Conservation (phyloP, 768 basidiomycete genomes). For the Mycena kentingensis region DNA sequence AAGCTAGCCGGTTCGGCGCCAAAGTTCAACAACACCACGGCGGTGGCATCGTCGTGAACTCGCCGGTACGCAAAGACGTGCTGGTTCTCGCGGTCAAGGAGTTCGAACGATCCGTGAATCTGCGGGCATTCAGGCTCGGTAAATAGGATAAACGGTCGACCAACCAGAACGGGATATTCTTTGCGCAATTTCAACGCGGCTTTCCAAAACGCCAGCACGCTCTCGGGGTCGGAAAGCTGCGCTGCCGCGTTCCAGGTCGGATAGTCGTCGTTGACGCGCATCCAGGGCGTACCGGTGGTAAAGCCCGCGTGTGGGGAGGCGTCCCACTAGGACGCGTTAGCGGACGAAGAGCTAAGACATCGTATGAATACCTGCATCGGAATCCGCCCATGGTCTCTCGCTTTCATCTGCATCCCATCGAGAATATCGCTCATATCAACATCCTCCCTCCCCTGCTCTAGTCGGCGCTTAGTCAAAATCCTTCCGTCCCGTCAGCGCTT, state of each 20-base stretch:
- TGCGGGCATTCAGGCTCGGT: constrained; percentile 21
- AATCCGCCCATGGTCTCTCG: constrained; percentile 69
- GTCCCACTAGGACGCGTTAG: constrained; percentile 51
- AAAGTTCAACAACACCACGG: constrained; percentile 55
- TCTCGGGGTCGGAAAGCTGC: constrained; percentile 50
- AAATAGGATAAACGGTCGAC: neutral
- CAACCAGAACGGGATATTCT: constrained; percentile 55
- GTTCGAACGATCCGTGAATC: constrained; percentile 64
- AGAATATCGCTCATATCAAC: constrained; percentile 66
- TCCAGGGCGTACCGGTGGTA: constrained; percentile 68
- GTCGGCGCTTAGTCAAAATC: constrained; percentile 36
- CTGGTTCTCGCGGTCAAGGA: constrained; percentile 48
- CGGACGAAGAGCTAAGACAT: neutral
- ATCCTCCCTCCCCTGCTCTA: constrained; percentile 36
- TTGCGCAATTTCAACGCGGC: constrained; percentile 55
- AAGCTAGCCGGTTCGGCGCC: constrained; percentile 28
- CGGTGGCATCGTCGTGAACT: constrained; percentile 34
- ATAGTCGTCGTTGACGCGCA: constrained; percentile 74
- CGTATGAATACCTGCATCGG: constrained; percentile 59
- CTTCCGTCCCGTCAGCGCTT: too few species aligned
- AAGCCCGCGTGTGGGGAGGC: constrained; percentile 59
- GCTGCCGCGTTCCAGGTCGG: constrained; percentile 54
- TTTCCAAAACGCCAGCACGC: constrained; percentile 65
- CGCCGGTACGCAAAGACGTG: constrained; percentile 59
- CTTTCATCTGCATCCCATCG: constrained; percentile 58